A percentile compares a stretch with the other conserved stretches of the same genome.
Evolutionary conservation across 495 filamentous ascomycete species (phyloP).

Genomic region (Antarctomyces pellizariae): DNA sequence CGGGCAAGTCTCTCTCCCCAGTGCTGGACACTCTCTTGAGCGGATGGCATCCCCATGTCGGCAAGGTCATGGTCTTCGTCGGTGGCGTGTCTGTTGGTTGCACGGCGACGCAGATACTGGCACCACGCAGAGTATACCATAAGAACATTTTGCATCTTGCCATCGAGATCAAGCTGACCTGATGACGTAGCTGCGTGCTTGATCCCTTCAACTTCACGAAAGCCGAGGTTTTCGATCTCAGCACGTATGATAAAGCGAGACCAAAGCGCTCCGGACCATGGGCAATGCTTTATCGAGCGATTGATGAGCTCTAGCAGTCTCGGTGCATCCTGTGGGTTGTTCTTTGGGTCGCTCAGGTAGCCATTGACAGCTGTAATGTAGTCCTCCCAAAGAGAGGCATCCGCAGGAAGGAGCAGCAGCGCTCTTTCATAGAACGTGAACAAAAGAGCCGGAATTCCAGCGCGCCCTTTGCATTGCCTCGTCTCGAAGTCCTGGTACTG

Average conservation of each 20-base stretch:
- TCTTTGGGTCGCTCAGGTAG: constrained; percentile 12
- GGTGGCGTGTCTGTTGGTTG: constrained; percentile 45
- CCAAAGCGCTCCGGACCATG: constrained; percentile 83
- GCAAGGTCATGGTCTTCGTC: constrained; percentile 83
- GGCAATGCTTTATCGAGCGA: constrained; percentile 70
- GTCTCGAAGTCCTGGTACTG: constrained; percentile 78
- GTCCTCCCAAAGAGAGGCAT: constrained; percentile 56
- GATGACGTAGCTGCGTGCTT: constrained; percentile 82
- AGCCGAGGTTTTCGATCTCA: constrained; percentile 49
- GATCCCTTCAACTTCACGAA: constrained; percentile 60
- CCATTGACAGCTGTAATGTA: constrained; percentile 46
- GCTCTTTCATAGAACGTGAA: constrained; percentile 61
- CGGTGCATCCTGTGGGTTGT: constrained; percentile 13
- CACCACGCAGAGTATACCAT: constrained; percentile 88
- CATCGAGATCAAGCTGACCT: constrained; percentile 41
- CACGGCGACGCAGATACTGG: constrained; percentile 58
- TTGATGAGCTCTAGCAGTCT: no score
- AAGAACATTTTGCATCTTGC: constrained; percentile 64
- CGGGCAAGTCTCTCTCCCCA: constrained; percentile 57
- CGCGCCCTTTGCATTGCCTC: constrained; percentile 26
- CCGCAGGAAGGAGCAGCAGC: constrained; percentile 35
- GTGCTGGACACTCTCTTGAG: constrained; percentile 58
- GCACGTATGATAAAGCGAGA: constrained; percentile 64
- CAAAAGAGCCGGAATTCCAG: constrained; percentile 27
- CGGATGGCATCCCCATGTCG: constrained; percentile 67